A percentile compares a stretch with the other conserved stretches of the same genome.
Conservation (phyloP, 164 flowering plant genomes). For the Litsea cubeba region DNA sequence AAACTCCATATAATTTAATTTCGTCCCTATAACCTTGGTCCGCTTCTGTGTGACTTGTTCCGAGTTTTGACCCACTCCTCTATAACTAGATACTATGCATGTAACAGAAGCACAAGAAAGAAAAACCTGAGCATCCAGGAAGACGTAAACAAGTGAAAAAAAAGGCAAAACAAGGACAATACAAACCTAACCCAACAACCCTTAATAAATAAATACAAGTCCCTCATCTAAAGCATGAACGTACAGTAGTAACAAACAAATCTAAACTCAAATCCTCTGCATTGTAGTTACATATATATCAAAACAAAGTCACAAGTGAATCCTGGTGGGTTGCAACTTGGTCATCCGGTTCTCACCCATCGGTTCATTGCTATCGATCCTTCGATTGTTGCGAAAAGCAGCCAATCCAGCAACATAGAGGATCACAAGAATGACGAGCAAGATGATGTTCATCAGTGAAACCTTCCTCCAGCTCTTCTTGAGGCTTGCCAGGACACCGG, state of each 20-base stretch:
- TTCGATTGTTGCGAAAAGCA: slow-evolving; percentile 64
- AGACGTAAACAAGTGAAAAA: too few relatives aligned
- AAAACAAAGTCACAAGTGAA: slow-evolving; percentile 35
- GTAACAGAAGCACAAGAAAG: too few relatives aligned
- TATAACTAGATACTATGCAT: too few relatives aligned
- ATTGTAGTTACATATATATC: neutral
- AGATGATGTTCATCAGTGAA: slow-evolving; percentile 69
- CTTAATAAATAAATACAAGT: neutral
- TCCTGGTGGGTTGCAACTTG: slow-evolving; percentile 61
- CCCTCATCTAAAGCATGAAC: neutral
- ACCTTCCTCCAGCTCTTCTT: slow-evolving; percentile 96
- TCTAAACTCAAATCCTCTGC: neutral
- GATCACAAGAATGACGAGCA: slow-evolving; percentile 65
- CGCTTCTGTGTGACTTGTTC: too few relatives aligned
- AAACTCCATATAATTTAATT: too few relatives aligned
- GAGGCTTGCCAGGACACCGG: slow-evolving; percentile 79
- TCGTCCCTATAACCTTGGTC: too few relatives aligned
- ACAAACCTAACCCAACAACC: neutral
- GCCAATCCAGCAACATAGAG: slow-evolving; percentile 61
- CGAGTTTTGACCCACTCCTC: too few relatives aligned
- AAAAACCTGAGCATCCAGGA: too few relatives aligned
- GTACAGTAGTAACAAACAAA: too few relatives aligned
- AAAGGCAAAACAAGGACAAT: neutral
- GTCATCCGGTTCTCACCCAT: slow-evolving; percentile 76
- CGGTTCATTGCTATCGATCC: slow-evolving; percentile 76